phyloP scores from a whole-genome alignment of 2,329 filamentous ascomycete species.

The Beauveria rudraprayagi region DNA sequence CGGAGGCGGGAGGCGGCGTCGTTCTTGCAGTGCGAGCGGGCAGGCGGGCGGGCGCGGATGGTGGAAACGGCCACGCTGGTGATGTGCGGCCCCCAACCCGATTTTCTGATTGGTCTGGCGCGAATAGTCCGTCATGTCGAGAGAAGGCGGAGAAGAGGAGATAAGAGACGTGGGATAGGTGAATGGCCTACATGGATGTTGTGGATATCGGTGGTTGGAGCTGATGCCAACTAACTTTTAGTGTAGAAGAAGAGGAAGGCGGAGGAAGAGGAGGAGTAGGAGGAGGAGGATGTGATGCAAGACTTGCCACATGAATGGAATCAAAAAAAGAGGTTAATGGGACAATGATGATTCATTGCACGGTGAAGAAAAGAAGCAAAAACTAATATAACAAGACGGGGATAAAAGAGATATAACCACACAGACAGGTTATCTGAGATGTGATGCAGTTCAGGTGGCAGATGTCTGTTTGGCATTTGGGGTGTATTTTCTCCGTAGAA shows the following conservation, averaged over 20 bases:
- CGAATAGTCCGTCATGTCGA: too few relatives aligned
- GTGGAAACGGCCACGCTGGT: neutral
- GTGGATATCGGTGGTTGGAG: too few relatives aligned
- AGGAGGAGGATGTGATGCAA: too few relatives aligned
- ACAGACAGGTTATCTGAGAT: neutral
- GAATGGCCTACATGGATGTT: too few relatives aligned
- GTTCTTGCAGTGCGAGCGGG: too few relatives aligned
- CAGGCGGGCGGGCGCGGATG: neutral
- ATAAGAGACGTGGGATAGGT: too few relatives aligned
- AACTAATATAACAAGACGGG: neutral
- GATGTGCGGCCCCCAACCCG: slow-evolving; percentile 1
- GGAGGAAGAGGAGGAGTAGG: too few relatives aligned
- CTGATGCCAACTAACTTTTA: too few relatives aligned
- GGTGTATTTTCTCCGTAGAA: neutral
- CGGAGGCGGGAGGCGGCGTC: neutral
- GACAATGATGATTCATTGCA: neutral
- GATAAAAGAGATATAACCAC: neutral
- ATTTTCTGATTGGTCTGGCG: neutral
- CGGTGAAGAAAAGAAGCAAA: neutral
- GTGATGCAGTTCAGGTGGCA: neutral
- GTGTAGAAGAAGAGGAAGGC: too few relatives aligned
- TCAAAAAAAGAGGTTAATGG: neutral
- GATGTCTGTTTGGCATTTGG: too few relatives aligned
- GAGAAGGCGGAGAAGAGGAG: too few relatives aligned
- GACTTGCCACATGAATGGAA: too few relatives aligned